Percentiles rank a stretch among this genome's conserved stretches.
Conservation (phyloP, 441 rosid species). For the Euphorbia neoarborescens region DNA sequence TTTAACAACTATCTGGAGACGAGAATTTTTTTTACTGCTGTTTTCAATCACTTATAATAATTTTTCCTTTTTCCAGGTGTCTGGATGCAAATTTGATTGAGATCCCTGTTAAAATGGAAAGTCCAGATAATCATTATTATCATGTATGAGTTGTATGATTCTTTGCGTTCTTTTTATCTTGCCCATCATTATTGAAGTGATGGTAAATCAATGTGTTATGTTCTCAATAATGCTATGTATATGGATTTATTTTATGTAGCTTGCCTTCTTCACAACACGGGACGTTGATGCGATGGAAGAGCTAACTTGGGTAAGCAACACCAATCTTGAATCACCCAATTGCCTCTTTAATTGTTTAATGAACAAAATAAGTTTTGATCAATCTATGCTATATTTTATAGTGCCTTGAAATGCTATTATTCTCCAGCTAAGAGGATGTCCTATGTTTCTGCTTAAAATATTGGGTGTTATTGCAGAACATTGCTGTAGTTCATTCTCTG, state of each 20-base stretch:
- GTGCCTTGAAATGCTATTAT: neutral
- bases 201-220: neutral
- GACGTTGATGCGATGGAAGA: constrained; percentile 72
- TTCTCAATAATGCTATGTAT: constrained; percentile 12
- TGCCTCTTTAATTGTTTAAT: neutral
- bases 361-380: neutral
- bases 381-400: neutral
- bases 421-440: neutral
- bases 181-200: neutral
- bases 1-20: neutral
- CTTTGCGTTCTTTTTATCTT: constrained; percentile 8
- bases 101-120: constrained; percentile 88
- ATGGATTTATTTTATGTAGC: constrained; percentile 39
- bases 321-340: neutral
- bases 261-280: constrained; percentile 83
- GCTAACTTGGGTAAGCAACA: constrained; percentile 80
- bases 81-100: constrained; percentile 86
- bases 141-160: constrained; percentile 42
- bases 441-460: neutral
- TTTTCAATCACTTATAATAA: constrained; percentile 11
- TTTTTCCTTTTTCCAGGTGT: constrained; percentile 41
- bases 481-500: neutral
- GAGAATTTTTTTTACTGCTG: constrained; percentile 8
- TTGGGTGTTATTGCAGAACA: neutral
- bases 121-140: constrained; percentile 60